Conservation (phyloP, 805 yeast species). For the Yamadazyma endophytica region DNA sequence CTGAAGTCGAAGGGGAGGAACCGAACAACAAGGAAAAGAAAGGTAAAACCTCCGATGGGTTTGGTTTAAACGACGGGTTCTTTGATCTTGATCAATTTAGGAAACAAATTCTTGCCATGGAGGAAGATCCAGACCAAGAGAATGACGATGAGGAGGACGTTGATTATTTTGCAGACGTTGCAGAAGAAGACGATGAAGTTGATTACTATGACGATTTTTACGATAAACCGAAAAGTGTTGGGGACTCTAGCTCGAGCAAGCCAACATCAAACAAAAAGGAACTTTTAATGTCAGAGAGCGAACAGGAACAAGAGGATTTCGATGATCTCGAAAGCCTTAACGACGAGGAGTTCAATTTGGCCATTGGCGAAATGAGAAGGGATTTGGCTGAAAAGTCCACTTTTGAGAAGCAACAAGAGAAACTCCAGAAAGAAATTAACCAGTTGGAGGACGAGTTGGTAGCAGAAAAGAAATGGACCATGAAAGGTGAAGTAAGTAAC, state of each 20-base stretch:
- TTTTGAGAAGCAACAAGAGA: constrained; percentile 77
- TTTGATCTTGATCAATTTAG: constrained; percentile 84
- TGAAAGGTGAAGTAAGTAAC: constrained; percentile 88
- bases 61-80: constrained; percentile 77
- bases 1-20: constrained; percentile 17
- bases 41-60: constrained; percentile 13
- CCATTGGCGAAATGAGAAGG: constrained; percentile 56
- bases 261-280: constrained; percentile 4
- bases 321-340: constrained; percentile 28
- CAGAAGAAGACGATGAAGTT: constrained; percentile 52
- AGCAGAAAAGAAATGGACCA: constrained; percentile 89
- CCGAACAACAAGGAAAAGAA: constrained; percentile 14
- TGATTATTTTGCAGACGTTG: constrained; percentile 37
- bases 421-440: constrained; percentile 71
- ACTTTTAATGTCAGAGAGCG: constrained; percentile 12
- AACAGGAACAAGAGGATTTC: constrained; percentile 4
- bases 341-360: constrained; percentile 60
- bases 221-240: constrained; percentile 41
- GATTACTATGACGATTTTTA: constrained; percentile 67
- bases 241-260: too few relatives aligned
- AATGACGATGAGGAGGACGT: constrained; percentile 40
- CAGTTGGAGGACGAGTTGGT: constrained; percentile 81
- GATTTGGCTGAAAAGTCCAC: constrained; percentile 65
- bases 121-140: constrained; percentile 24
- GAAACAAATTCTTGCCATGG: constrained; percentile 62